Base-by-base conservation (phyloP, 495 filamentous ascomycete species). In the Trichocladium uniseriatum region DNA sequence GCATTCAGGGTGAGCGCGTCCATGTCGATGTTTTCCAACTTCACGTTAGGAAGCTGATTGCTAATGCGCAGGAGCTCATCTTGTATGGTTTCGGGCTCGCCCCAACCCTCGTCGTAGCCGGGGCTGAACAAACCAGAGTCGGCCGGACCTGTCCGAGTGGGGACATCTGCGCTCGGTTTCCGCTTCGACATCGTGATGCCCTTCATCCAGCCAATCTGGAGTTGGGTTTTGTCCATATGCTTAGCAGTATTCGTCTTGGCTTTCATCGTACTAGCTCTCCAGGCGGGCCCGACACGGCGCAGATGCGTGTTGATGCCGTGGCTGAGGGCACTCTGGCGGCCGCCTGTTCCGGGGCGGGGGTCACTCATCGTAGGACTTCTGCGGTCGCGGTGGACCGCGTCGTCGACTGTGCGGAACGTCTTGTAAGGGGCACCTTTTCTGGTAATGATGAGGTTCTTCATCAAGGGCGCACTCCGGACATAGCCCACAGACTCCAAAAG, bases 191-290 rank as follows among this genome's bases (percentile, higher is more conserved):
- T 89, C 52, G 87, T 92, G 35, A 96, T 87, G 27, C 89, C 88
- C 49, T 81, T 87, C 86, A 96, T 94, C 90, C 90, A 96, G 13
- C 81, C 76, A 49, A 96, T 91, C 29, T 78, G 88, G 15, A 72
- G 64, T 10, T 68, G 62, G 38, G 63, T 67, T 18, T 67, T 65
- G 56, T 89, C 87, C n/a, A 75, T 71, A 39, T 82, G 75, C 43
- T 78, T 80, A 42, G 70, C 68, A 13, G 73, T 43, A 31, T 67
- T 72, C 19, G 72, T 74, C 38, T 78, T 80, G 1, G 77, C 79
- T 57, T 81, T 81, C 78, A 83, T 84, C 6, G 81, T 80, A 24
- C 79, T 70, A 10, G 77, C 68, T 52, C 65, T 63, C 72, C 71
- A 75, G 13, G 62, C 57, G 6, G 61, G 54, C 10, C 62, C 59